Evolutionary conservation across 306 rosid species (phyloP), one percentile per base, ranked within the genome.

Genomic region (Canavalia gladiata): DNA sequence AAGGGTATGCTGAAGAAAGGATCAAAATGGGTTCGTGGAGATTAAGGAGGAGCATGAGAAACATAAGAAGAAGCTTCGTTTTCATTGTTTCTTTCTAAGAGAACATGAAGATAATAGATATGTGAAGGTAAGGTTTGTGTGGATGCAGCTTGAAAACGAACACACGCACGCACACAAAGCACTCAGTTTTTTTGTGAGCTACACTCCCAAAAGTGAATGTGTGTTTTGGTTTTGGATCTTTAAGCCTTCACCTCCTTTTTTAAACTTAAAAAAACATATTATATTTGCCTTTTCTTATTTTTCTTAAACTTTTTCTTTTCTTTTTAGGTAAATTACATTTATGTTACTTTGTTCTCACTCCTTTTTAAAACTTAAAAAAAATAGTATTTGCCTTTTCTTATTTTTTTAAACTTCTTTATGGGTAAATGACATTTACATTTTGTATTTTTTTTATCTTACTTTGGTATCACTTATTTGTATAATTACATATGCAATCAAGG

Each of bases 11-110:
- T 8, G 85, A 81, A 4, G 92, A 85, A 84, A 68, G 78, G 81
- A 80, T 82, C 46, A 71, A 85, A 93, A 83, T 47, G 88, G 86
- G 83, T 58, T 85, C 7, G 77, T 54, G 82, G 76, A 84, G 87
- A 74, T 83, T 69, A 46, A 88, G 81, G 76, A 78, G 42, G 12
- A 86, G 29, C 75, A 86, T 51, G 76, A 75, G 72, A 18, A 77
- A 28, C 65, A 63, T 4, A 56, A 80, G 63, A 84, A 87, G 68
- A 78, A 86, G 88, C 71, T 83, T 87, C 93, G 75, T 87, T 58
- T 82, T 83, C 87, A 66, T 57, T 63, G 75, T 88, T 82, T 66
- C 37, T 54, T 79, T 75, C 39, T 39, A 83, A 58, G 74, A 39
- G 81, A 57, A 82, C 88, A 84, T 79, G 87, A 83, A 85, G 83